A percentile compares a stretch with the other conserved stretches of the same genome.
Conservation (phyloP, 2,329 filamentous ascomycete genomes). For the Diplodia sapinea region DNA sequence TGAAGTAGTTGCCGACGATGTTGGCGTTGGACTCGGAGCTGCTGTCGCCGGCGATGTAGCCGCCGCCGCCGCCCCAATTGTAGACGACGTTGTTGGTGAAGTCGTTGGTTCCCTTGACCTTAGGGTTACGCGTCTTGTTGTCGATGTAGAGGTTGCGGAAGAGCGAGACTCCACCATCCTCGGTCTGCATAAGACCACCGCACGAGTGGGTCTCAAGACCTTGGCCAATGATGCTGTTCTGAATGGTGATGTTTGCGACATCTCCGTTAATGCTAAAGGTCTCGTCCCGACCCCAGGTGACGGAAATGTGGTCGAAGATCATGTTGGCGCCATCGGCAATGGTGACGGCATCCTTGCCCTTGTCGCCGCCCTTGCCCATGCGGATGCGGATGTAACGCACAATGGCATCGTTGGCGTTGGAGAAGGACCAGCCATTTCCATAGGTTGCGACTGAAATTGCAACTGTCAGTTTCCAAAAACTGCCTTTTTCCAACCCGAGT, state of each 20-base stretch:
- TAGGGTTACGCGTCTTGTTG: slow-evolving; percentile 64
- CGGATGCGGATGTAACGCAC: slow-evolving; percentile 62
- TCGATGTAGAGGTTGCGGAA: slow-evolving; percentile 64
- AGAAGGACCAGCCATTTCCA: slow-evolving; percentile 61
- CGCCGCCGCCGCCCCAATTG: slow-evolving; percentile 62
- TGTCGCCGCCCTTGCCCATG: slow-evolving; percentile 59
- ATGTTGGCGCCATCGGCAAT: slow-evolving; percentile 61
- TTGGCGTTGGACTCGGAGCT: slow-evolving; percentile 56
- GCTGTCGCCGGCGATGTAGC: slow-evolving; percentile 62
- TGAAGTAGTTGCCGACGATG: slow-evolving; percentile 64
- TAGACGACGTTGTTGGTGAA: slow-evolving; percentile 60
- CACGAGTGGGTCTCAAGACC: slow-evolving; percentile 61
- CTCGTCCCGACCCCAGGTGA: slow-evolving; percentile 63
- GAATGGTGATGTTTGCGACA: slow-evolving; percentile 56
- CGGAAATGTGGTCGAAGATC: slow-evolving; percentile 63
- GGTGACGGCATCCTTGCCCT: slow-evolving; percentile 60
- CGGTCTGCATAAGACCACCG: slow-evolving; percentile 58
- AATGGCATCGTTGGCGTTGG: slow-evolving; percentile 59
- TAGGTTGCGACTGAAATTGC: slow-evolving; percentile 56
- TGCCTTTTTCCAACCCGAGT: no score
- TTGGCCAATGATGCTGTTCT: slow-evolving; percentile 61
- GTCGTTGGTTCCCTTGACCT: slow-evolving; percentile 61
- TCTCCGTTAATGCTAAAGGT: slow-evolving; percentile 60
- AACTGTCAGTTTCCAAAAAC: not conserved
- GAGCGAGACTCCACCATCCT: slow-evolving; percentile 55